Evolutionary conservation across 805 yeast species (phyloP).

Genomic region (Suhomyces xylopsoci): DNA sequence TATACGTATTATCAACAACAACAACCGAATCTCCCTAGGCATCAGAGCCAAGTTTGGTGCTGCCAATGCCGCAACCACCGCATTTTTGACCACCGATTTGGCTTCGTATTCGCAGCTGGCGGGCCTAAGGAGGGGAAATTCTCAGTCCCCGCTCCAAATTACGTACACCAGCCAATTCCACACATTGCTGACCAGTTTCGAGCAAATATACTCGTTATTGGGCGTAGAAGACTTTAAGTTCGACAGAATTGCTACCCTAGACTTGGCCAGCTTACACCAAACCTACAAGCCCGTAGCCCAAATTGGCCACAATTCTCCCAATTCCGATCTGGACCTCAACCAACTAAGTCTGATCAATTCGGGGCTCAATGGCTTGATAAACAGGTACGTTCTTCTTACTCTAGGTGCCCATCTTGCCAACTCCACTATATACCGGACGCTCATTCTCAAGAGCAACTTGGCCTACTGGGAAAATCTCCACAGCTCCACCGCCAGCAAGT

Average conservation of each 20-base stretch:
- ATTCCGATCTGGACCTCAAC: neutral
- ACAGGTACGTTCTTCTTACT: slow-evolving; percentile 22
- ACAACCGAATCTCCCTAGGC: slow-evolving; percentile 29
- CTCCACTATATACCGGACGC: slow-evolving; percentile 31
- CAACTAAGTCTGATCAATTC: neutral
- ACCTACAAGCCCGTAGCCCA: slow-evolving; percentile 1
- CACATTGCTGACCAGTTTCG: slow-evolving; percentile 12
- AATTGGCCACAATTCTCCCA: neutral
- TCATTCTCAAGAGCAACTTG: slow-evolving; percentile 29
- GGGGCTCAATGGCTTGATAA: slow-evolving; percentile 13
- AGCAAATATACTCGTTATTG: slow-evolving; percentile 20
- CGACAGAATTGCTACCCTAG: slow-evolving; percentile 5
- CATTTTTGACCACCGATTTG: slow-evolving; percentile 19
- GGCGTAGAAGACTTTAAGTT: slow-evolving; percentile 18
- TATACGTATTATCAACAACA: slow-evolving; percentile 19
- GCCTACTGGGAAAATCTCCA: slow-evolving; percentile 34
- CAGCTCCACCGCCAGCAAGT: slow-evolving; percentile 22
- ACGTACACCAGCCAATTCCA: neutral
- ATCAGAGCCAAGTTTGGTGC: slow-evolving; percentile 19
- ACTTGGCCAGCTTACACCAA: slow-evolving; percentile 1
- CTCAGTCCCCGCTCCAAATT: neutral
- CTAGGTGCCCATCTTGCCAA: slow-evolving; percentile 29
- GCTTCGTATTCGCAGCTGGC: neutral
- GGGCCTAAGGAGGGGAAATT: neutral
- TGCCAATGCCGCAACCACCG: slow-evolving; percentile 20